phyloP scores from a whole-genome alignment of 495 filamentous ascomycete species.

The Neurospora intermedia region DNA sequence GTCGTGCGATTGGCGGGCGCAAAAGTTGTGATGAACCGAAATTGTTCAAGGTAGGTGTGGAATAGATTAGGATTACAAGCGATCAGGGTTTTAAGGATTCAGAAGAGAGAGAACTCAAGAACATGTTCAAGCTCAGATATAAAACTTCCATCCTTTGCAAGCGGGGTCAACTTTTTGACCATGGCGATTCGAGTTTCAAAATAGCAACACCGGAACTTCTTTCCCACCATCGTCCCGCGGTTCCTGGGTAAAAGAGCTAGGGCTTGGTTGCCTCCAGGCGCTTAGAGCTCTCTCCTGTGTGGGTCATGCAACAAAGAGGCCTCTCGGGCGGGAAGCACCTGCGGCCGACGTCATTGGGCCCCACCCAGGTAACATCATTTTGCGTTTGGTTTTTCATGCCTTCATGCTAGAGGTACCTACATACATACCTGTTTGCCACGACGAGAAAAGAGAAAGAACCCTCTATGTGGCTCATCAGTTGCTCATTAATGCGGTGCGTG shows the following conservation, averaged over 20 bases:
- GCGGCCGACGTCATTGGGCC: slow-evolving; percentile 25
- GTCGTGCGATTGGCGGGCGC: neutral
- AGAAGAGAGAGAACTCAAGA: neutral
- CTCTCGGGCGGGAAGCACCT: slow-evolving; percentile 9
- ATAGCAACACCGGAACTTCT: slow-evolving; percentile 16
- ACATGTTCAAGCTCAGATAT: neutral
- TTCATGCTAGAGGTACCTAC: neutral
- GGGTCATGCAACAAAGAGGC: slow-evolving; percentile 19
- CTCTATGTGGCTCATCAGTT: neutral
- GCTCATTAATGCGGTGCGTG: neutral
- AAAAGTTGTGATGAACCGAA: neutral
- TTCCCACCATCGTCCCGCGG: slow-evolving; percentile 14
- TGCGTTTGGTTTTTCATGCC: neutral
- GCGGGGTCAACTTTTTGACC: slow-evolving; percentile 8
- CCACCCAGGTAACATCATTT: neutral
- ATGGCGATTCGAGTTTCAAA: slow-evolving; percentile 13
- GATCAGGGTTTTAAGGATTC: neutral
- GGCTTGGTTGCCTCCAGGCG: slow-evolving; percentile 12
- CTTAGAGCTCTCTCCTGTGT: slow-evolving; percentile 24
- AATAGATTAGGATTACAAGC: neutral
- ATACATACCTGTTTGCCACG: neutral
- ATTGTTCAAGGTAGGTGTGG: neutral
- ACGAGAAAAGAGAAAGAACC: neutral
- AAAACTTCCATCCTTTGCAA: neutral
- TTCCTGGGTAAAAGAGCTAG: neutral